Evolutionary conservation across 192 early-diverging fungal species (phyloP).

Genomic region (Rhizophagus sp.): DNA sequence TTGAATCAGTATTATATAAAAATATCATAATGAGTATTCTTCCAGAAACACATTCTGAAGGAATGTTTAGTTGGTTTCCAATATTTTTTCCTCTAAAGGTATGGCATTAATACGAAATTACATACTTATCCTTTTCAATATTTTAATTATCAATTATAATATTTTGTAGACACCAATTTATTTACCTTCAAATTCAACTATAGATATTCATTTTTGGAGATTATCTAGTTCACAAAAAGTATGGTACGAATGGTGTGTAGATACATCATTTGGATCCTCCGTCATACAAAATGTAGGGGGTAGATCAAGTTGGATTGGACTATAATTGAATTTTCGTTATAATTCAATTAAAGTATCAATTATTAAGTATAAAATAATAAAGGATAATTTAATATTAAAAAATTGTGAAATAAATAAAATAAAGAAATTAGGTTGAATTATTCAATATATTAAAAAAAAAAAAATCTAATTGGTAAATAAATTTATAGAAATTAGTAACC

Average conservation of each 20-base stretch:
- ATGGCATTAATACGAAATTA: conserved; percentile 22
- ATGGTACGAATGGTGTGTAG: conserved; percentile 96
- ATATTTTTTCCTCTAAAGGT: conserved; percentile 91
- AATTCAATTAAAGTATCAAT: too few species aligned
- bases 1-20: conserved; percentile 90
- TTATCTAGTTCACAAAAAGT: conserved; percentile 74
- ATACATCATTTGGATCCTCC: conserved; percentile 38
- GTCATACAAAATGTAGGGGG: conserved; percentile 72
- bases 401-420: too few species aligned
- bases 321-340: not conserved
- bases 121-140: conserved; percentile 18
- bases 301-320: conserved; percentile 76
- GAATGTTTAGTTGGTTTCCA: conserved; percentile 99
- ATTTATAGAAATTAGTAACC: too few species aligned
- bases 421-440: too few species aligned
- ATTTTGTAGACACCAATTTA: conserved; percentile 65
- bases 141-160: not conserved
- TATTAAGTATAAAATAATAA: too few species aligned
- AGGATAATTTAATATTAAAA: too few species aligned
- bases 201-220: conserved; percentile 87
- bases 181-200: conserved; percentile 54
- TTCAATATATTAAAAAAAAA: too few species aligned
- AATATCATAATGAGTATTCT: conserved; percentile 76
- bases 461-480: too few species aligned
- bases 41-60: conserved; percentile 83